These are phyloP conservation scores for Schrenkiella parvula DNA, from an alignment of 345 rosid genomes.

Conservation along the genomic window DNA sequence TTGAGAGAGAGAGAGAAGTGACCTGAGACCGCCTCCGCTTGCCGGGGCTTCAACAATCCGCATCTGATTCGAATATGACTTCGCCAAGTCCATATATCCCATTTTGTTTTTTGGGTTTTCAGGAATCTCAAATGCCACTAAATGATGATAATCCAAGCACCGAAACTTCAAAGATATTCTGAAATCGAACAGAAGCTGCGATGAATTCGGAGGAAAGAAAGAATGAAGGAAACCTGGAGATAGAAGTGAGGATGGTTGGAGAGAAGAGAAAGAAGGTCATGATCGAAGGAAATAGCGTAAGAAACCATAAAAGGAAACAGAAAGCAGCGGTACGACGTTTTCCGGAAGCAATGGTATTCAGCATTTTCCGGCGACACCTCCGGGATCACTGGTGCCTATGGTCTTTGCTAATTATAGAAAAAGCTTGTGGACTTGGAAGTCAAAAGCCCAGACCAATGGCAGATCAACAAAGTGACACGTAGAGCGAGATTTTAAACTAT, in stretches of 20 bases:
- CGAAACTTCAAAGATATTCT: background rate
- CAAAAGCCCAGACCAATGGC: background rate
- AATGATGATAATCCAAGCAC: background rate
- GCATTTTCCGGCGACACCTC: slow-evolving; percentile 3
- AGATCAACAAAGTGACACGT: background rate
- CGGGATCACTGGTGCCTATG: background rate
- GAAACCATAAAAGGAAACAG: slow-evolving; percentile 4
- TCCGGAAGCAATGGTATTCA: background rate
- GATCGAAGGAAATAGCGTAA: background rate
- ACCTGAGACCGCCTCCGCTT: slow-evolving; percentile 97
- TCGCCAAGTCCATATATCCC: slow-evolving; percentile 29
- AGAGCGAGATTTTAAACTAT: background rate
- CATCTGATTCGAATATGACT: slow-evolving; percentile 23
- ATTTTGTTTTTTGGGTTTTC: background rate
- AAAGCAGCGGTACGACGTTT: slow-evolving; percentile 13
- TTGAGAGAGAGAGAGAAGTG: background rate
- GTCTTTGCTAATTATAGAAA: slow-evolving; percentile 20
- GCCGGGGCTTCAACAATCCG: slow-evolving; percentile 58
- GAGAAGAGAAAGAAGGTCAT: background rate
- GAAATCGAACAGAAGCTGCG: background rate
- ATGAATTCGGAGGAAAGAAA: background rate
- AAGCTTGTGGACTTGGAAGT: background rate
- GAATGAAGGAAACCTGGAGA: background rate
- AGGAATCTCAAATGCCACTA: background rate
- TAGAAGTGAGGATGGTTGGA: slow-evolving; percentile 1